A percentile compares a stretch with the other conserved stretches of the same genome.
These are phyloP conservation scores for Trichophyton mentagrophytes DNA, from an alignment of 2,329 filamentous ascomycete genomes.

Conservation along the genomic window DNA sequence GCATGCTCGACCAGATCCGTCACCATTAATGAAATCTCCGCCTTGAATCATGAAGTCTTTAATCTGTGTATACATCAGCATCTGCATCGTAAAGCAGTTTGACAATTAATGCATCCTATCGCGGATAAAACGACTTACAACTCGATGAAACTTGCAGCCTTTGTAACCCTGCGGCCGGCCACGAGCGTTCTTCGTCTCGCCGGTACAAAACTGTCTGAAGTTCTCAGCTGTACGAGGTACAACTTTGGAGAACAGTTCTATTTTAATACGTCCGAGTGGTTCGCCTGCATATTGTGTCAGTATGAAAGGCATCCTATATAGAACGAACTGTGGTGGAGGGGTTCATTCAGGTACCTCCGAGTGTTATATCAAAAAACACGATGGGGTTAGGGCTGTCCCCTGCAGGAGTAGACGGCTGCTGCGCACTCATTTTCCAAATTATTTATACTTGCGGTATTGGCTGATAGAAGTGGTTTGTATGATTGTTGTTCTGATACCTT, in stretches of 20 bases:
- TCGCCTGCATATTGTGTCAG: slow-evolving; percentile 46
- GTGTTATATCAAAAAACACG: slow-evolving; percentile 39
- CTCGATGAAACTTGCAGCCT: slow-evolving; percentile 82
- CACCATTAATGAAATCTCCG: slow-evolving; percentile 86
- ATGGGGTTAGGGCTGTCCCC: slow-evolving; percentile 21
- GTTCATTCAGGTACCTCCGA: slow-evolving; percentile 29
- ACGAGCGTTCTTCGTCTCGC: slow-evolving; percentile 67
- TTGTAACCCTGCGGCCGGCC: slow-evolving; percentile 87
- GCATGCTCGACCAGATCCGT: slow-evolving; percentile 75
- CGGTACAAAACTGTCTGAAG: slow-evolving; percentile 93
- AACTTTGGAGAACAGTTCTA: slow-evolving; percentile 77
- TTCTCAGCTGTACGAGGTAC: slow-evolving; percentile 88
- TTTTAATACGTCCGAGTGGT: slow-evolving; percentile 72
- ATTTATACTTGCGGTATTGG: neutral
- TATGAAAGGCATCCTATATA: neutral
- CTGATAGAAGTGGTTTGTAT: neutral
- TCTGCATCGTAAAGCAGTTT: neutral
- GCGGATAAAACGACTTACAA: slow-evolving; percentile 45
- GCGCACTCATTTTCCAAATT: neutral
- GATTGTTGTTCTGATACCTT: neutral
- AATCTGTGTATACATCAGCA: slow-evolving; percentile 45
- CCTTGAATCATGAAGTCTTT: slow-evolving; percentile 96
- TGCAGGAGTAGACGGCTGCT: neutral
- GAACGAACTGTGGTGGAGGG: neutral
- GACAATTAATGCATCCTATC: neutral